phyloP scores from a whole-genome alignment of 345 rosid species.

The Ceriops zippeliana region DNA sequence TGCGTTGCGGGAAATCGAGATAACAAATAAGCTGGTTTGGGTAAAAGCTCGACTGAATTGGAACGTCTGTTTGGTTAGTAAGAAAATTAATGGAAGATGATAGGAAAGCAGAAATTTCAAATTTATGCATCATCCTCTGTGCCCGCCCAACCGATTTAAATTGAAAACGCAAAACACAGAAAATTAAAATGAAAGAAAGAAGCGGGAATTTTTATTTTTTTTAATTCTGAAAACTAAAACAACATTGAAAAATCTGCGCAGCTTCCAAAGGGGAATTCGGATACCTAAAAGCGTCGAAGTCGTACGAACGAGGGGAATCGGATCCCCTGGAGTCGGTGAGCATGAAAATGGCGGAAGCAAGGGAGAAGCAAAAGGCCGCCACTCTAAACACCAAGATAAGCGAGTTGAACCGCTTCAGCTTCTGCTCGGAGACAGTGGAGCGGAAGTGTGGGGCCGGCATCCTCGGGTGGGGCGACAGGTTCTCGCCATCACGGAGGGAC shows the following conservation, averaged over 20 bases:
- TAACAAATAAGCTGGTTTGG: background rate
- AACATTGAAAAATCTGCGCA: background rate
- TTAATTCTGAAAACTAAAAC: background rate
- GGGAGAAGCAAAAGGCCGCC: conserved; percentile 71
- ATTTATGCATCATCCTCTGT: no score
- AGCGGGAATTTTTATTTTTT: no score
- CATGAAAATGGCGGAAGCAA: conserved; percentile 85
- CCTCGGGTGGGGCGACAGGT: conserved; percentile 42
- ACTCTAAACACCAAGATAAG: conserved; percentile 69
- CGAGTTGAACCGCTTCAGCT: conserved; percentile 75
- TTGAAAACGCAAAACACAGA: background rate
- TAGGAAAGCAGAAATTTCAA: background rate
- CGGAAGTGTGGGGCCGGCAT: conserved; percentile 48
- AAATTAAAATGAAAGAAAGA: no score
- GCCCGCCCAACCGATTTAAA: no score
- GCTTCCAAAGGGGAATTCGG: background rate
- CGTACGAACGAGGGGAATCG: conserved; percentile 66
- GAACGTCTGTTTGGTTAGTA: background rate
- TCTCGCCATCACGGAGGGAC: conserved; percentile 57
- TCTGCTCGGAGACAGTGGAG: conserved; percentile 70
- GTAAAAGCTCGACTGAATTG: no score
- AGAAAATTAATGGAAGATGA: conserved; percentile 4
- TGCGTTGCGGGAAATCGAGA: conserved; percentile 17
- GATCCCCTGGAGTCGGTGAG: conserved; percentile 65
- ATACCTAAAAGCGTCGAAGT: conserved; percentile 92